phyloP scores from a whole-genome alignment of 495 filamentous ascomycete species.

The Evansstolkia leycettana region DNA sequence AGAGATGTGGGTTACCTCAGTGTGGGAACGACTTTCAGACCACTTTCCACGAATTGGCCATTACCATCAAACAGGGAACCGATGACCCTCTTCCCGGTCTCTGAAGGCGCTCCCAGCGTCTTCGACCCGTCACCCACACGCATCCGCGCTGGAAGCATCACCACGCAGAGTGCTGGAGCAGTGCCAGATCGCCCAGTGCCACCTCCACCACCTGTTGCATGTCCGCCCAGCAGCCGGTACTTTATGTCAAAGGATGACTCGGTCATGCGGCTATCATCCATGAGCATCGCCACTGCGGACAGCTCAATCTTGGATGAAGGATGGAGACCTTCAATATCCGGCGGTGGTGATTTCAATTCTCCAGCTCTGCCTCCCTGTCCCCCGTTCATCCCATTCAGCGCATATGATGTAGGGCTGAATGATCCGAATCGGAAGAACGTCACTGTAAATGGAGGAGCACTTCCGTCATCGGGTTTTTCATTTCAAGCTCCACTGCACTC shows the following conservation, averaged over 20 bases:
- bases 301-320: constrained; percentile 38
- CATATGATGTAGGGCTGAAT: constrained; percentile 30
- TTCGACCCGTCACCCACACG: constrained; percentile 15
- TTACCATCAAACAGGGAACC: constrained; percentile 11
- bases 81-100: constrained; percentile 15
- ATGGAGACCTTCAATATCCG: constrained; percentile 13
- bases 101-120: constrained; percentile 11
- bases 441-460: constrained; percentile 9
- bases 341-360: constrained; percentile 19
- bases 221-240: constrained; percentile 17
- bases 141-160: constrained; percentile 26
- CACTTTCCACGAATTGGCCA: constrained; percentile 23
- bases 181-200: constrained; percentile 31
- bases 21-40: constrained; percentile 19
- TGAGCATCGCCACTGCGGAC: constrained; percentile 35
- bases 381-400: constrained; percentile 29
- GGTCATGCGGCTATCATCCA: constrained; percentile 25
- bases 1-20: constrained; percentile 13
- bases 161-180: constrained; percentile 26
- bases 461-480: constrained; percentile 13
- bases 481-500: constrained; percentile 6
- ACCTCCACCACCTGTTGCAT: constrained; percentile 30
- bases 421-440: constrained; percentile 17
- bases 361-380: constrained; percentile 25
- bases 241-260: constrained; percentile 29